Conservation (phyloP, 2,329 filamentous ascomycete genomes). For the Stylonectria norvegica region DNA sequence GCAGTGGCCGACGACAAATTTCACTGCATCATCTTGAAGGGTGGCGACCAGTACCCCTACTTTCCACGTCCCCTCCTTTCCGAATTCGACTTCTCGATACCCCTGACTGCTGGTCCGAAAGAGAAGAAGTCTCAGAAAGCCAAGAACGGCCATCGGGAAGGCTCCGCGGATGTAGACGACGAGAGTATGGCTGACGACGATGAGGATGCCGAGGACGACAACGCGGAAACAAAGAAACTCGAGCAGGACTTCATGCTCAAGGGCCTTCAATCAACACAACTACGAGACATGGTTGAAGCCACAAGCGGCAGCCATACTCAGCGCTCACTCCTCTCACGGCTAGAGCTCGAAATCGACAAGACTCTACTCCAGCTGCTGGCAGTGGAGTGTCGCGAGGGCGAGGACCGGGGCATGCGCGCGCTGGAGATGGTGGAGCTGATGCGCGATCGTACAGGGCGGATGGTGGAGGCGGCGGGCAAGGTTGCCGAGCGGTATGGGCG, state of each 20-base stretch:
- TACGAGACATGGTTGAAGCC: constrained; percentile 69
- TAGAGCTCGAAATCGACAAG: constrained; percentile 87
- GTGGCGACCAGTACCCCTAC: constrained; percentile 87
- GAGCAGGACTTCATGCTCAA: constrained; percentile 81
- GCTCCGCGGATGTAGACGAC: constrained; percentile 30
- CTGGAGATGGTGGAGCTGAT: constrained; percentile 86
- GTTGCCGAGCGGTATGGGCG: constrained; percentile 82
- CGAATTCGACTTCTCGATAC: constrained; percentile 90
- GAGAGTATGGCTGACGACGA: constrained; percentile 32
- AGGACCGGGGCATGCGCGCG: constrained; percentile 91
- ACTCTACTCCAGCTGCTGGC: constrained; percentile 84
- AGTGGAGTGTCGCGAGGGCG: constrained; percentile 84
- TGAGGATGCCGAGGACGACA: constrained; percentile 36
- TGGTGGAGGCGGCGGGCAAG: constrained; percentile 88
- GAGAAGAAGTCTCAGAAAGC: constrained; percentile 32
- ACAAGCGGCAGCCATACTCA: constrained; percentile 59
- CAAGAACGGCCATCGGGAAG: constrained; percentile 31
- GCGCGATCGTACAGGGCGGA: constrained; percentile 78
- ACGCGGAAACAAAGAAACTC: constrained; percentile 57
- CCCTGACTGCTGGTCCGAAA: constrained; percentile 57
- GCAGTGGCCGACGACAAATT: constrained; percentile 89
- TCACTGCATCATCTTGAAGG: constrained; percentile 98
- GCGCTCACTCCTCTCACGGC: constrained; percentile 61
- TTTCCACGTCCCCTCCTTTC: constrained; percentile 86
- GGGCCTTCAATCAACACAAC: constrained; percentile 67